Percentiles rank a stretch among this genome's conserved stretches.
Evolutionary conservation across 305 asterid genomes (phyloP).

Genomic region (Fraxinus sp.): DNA sequence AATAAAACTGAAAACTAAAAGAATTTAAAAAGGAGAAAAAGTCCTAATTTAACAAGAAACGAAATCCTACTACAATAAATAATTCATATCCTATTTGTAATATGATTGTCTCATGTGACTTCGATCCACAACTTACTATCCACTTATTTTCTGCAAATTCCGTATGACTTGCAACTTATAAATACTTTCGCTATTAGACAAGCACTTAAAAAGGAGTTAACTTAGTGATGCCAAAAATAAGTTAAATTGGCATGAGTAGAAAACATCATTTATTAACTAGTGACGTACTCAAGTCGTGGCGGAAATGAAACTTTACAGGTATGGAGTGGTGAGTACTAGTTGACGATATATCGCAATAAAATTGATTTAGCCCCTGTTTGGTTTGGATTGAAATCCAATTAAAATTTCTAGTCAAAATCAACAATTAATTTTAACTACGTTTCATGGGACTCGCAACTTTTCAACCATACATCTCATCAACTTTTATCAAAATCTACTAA

Average conservation of each 20-base stretch:
- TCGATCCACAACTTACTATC: neutral
- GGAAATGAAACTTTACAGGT: neutral
- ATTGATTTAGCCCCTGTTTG: neutral
- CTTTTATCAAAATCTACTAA: no score
- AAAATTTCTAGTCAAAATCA: neutral
- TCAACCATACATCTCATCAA: neutral
- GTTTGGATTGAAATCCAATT: neutral
- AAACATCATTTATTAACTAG: neutral
- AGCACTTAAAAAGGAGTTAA: neutral
- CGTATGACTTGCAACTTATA: neutral
- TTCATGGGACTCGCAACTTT: neutral
- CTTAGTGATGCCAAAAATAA: neutral
- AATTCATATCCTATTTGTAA: no score
- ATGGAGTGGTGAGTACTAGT: neutral
- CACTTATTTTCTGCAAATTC: neutral
- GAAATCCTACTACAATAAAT: no score
- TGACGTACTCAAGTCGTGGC: neutral
- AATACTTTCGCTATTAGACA: neutral
- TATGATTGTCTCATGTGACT: neutral
- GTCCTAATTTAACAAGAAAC: no score
- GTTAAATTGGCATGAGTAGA: neutral
- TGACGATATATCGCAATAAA: neutral
- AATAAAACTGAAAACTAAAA: no score
- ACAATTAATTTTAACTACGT: no score
- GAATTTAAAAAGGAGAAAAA: no score